Evolutionary conservation across 192 early-diverging fungal genomes (phyloP).

Genomic region (Linnemannia schmuckeri): DNA sequence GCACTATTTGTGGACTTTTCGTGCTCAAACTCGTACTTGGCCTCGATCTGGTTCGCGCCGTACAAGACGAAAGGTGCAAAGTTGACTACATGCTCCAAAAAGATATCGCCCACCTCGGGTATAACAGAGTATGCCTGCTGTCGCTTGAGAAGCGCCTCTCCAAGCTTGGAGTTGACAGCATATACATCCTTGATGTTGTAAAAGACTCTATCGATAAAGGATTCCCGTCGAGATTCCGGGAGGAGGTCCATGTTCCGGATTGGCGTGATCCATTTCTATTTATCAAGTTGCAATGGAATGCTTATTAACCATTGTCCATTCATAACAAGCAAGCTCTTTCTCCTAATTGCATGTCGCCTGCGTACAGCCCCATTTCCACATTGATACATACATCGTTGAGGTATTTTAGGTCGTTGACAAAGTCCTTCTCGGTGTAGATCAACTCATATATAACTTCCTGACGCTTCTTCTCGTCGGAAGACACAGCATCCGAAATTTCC

Average conservation of each 20-base stretch:
- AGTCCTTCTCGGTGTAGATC: slow-evolving; percentile 92
- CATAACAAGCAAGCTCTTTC: not conserved
- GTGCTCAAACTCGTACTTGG: slow-evolving; percentile 84
- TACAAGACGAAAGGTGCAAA: slow-evolving; percentile 89
- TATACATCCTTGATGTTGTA: slow-evolving; percentile 79
- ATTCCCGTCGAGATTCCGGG: slow-evolving; percentile 66
- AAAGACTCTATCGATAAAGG: slow-evolving; percentile 86
- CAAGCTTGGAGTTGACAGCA: slow-evolving; percentile 72
- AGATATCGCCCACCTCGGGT: slow-evolving; percentile 87
- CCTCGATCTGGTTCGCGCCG: slow-evolving; percentile 87
- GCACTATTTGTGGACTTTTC: slow-evolving; percentile 76
- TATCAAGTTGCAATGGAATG: not conserved
- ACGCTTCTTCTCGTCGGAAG: slow-evolving; percentile 83
- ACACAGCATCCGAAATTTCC: slow-evolving; percentile 77
- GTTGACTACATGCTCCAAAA: slow-evolving; percentile 76
- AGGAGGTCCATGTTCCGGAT: slow-evolving; percentile 76
- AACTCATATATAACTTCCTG: slow-evolving; percentile 96
- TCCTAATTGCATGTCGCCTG: not conserved
- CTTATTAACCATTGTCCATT: not conserved
- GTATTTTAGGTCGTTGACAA: slow-evolving; percentile 88
- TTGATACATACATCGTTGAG: slow-evolving; percentile 72
- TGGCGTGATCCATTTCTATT: slow-evolving; percentile 73
- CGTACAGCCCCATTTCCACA: not conserved
- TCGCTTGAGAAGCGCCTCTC: slow-evolving; percentile 70
- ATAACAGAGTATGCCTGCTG: slow-evolving; percentile 81